These are phyloP conservation scores for Paramecium tetraurelia DNA, from an alignment of 73 alveolate species.

Conservation along the genomic window DNA sequence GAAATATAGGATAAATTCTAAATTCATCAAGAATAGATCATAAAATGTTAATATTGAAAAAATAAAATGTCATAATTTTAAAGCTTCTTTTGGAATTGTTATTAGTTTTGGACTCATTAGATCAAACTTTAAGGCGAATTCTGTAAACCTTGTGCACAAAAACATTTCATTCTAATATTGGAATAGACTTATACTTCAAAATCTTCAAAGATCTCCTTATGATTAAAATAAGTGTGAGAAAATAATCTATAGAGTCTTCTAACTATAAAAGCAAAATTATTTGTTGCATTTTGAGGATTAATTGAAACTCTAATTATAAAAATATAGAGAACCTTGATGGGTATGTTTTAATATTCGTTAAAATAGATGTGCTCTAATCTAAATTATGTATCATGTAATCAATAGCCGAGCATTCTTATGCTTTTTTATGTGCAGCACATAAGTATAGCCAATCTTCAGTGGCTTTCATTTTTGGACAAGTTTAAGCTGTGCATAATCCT, in stretches of 20 bases:
- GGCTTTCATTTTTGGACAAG: constrained; percentile 98
- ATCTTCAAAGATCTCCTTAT: constrained; percentile 89
- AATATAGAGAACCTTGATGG: constrained; percentile 25
- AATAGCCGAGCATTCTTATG: constrained; percentile 97
- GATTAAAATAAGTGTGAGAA: constrained; percentile 95
- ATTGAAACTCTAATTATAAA: constrained; percentile 74
- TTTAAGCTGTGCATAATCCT: constrained; percentile 91
- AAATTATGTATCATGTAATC: constrained; percentile 98
- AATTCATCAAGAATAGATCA: neutral
- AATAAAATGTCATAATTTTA: constrained; percentile 5
- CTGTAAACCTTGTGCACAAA: constrained; percentile 96
- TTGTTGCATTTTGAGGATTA: constrained; percentile 83
- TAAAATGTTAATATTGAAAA: neutral
- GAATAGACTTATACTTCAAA: constrained; percentile 70
- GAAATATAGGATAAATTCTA: too few relatives aligned
- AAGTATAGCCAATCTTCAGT: constrained; percentile 98
- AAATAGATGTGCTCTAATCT: constrained; percentile 91
- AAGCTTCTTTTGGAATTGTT: constrained; percentile 89
- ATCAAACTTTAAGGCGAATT: constrained; percentile 88
- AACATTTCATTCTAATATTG: constrained; percentile 82
- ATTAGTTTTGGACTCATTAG: constrained; percentile 90
- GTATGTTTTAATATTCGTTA: constrained; percentile 85
- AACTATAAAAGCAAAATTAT: constrained; percentile 85
- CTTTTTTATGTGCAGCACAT: constrained; percentile 96
- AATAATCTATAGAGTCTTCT: constrained; percentile 95